Evolutionary conservation across 2,329 filamentous ascomycete species (phyloP), one percentile per base, ranked within the genome.

Genomic region (Colletotrichum destructivum): DNA sequence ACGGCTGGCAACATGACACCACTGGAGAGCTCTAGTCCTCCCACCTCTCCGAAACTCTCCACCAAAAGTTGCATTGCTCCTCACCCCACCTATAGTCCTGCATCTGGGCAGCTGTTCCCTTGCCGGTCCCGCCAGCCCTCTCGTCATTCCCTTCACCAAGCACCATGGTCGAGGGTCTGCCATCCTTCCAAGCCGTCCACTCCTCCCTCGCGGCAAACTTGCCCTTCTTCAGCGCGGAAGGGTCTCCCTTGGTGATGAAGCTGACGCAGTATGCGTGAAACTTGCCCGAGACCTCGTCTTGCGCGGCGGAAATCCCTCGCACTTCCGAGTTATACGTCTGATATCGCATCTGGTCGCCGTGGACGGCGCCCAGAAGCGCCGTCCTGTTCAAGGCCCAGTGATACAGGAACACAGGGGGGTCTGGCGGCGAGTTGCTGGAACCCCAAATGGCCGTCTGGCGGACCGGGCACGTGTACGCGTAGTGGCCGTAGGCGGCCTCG

Each of bases 401-500:
- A 35, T 80, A 80, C 0, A 80, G 57, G 18, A 76, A 81, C 0
- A 76, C 78, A 0, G 78, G 77, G 5, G 69, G 61, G 26, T 77
- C 64, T 26, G 23, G 23, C 23, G 23, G 23, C 23, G 23, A 26
- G 23, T 26, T 26, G 23, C 23, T 26, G 23, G 23, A 26, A 26
- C 71, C 75, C 73, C 70, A 74, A n/a, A 66, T 62, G 7, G 84
- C 86, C 0, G 86, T 88, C 74, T 89, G 87, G 0, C 85, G 81
- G 0, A 87, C 86, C 0, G 88, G 87, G 0, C 84, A 83, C 0
- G 87, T 83, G 62, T 89, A 89, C 0, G 87, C 87, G 62, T 88
- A 89, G 70, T 89, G 85, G 0, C 83, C 87, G 55, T 89, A 89
- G 0, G 87, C 86, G 2, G 84, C 84, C 72, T 88, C 87, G 3